Evolutionary conservation across 192 early-diverging fungal species (phyloP).

Genomic region (Glomus cerebriforme): DNA sequence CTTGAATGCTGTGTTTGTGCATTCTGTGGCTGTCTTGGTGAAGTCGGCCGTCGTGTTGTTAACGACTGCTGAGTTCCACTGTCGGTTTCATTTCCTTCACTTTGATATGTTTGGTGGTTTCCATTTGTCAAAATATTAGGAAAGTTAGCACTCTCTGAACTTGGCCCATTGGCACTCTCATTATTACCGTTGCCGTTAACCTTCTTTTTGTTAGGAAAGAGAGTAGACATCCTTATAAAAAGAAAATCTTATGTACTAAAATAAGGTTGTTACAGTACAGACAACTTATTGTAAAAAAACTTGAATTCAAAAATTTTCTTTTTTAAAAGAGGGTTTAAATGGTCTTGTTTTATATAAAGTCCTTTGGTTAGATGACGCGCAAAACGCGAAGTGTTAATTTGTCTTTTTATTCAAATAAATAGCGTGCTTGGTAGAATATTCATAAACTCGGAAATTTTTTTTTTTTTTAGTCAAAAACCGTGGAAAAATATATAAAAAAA

Average conservation of each 20-base stretch:
- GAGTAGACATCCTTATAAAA: neutral
- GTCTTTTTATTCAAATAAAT: neutral
- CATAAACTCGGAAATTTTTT: neutral
- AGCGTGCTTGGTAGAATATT: neutral
- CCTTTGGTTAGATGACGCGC: neutral
- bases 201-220: slow-evolving; percentile 7
- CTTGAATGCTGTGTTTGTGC: slow-evolving; percentile 3
- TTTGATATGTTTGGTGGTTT: neutral
- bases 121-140: neutral
- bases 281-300: neutral
- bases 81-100: neutral
- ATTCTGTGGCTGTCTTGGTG: neutral
- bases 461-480: neutral
- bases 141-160: neutral
- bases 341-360: neutral
- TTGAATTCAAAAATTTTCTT: neutral
- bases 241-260: neutral
- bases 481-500: neutral
- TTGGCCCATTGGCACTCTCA: neutral
- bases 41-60: neutral
- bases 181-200: slow-evolving; percentile 1
- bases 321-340: neutral
- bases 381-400: neutral
- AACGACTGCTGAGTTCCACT: neutral
- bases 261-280: neutral